Base-by-base conservation (phyloP, 352 stramenopile genomes). In the Elongisporangium undulatum region DNA sequence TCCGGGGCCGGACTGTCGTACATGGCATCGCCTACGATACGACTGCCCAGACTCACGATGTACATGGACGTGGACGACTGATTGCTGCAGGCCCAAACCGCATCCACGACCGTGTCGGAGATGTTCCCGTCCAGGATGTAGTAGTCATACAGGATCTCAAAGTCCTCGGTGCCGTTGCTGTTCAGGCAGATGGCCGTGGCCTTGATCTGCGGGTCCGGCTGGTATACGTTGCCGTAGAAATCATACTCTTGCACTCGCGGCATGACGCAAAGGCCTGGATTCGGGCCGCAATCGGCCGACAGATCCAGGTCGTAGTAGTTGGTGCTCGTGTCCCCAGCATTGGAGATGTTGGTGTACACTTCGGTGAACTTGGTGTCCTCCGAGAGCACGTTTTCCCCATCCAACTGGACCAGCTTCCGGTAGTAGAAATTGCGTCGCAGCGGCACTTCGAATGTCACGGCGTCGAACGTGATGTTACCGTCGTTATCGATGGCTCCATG, bases 361-460 rank as follows among this genome's bases (percentile, higher is more conserved):
- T 56, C 20, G 38, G 58, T 58, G 12, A 6, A n/a, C 26, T 38
- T 20, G 26, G 45, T 45, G 56, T 29, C 55, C 22, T 39, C 55
- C 52, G 55, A 58, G 53, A 38, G 29, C n/a, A 58, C 50, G 57
- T 21, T 23, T 59, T 49, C 34, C 20, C 48, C 39, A 26, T 24
- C 34, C 34, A 41, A 23, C 20, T 62, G 19, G 58, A 71, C 29
- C 20, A 19, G 17, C 59, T 69, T 48, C 50, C 48, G 10, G 34
- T 38, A 13, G 72, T 63, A 48, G 55, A 34, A 20, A 54, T 62
- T 24, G 64, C 59, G 39, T 68, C 49, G n/a, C 34, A 72, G 73
- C 7, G 72, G 64, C 29, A 81, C 74, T 49, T 78, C 70, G 45
- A 81, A 67, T 24, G 70, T 79, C 52, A 79, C 68, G 17, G 61